phyloP scores from a whole-genome alignment of 2,329 filamentous ascomycete genomes.

The Pyrenophora graminea region DNA sequence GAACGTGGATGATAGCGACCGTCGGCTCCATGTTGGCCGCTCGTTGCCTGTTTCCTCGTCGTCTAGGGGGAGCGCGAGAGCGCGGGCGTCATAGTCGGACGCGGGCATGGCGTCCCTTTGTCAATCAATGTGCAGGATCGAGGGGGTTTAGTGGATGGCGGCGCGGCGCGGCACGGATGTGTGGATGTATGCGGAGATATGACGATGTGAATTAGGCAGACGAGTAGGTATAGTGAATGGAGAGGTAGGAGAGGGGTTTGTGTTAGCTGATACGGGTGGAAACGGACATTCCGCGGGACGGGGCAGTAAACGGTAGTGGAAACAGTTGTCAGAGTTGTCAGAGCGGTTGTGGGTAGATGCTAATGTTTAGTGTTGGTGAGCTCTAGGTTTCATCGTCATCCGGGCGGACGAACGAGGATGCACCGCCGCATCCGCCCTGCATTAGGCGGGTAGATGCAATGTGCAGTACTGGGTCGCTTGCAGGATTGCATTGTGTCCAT shows the following conservation, averaged over 20 bases:
- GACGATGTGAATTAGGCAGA: constrained; percentile 2
- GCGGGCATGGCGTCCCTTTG: constrained; percentile 39
- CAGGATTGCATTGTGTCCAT: too few relatives aligned
- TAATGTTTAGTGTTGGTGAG: constrained; percentile 18
- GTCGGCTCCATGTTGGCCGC: constrained; percentile 59
- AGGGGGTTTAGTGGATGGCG: constrained; percentile 7
- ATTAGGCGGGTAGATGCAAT: constrained; percentile 10
- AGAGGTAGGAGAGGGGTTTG: neutral
- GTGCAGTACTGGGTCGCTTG: neutral
- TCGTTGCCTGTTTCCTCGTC: constrained; percentile 51
- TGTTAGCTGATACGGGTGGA: constrained; percentile 6
- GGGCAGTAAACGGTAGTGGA: constrained; percentile 1
- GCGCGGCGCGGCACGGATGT: constrained; percentile 18
- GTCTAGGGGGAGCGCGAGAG: constrained; percentile 57
- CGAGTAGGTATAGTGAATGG: neutral
- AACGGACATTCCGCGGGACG: constrained; percentile 15
- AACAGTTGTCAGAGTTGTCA: neutral
- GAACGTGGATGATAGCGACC: constrained; percentile 40
- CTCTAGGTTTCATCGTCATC: constrained; percentile 28
- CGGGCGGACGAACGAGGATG: constrained; percentile 20
- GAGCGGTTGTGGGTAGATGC: constrained; percentile 15
- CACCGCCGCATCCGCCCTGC: constrained; percentile 17
- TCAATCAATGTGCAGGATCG: neutral
- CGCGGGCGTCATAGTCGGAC: constrained; percentile 57
- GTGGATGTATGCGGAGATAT: constrained; percentile 1